These are phyloP conservation scores for Saccharomyces hybrid DNA, from an alignment of 1,139 yeast genomes.

Conservation along the genomic window DNA sequence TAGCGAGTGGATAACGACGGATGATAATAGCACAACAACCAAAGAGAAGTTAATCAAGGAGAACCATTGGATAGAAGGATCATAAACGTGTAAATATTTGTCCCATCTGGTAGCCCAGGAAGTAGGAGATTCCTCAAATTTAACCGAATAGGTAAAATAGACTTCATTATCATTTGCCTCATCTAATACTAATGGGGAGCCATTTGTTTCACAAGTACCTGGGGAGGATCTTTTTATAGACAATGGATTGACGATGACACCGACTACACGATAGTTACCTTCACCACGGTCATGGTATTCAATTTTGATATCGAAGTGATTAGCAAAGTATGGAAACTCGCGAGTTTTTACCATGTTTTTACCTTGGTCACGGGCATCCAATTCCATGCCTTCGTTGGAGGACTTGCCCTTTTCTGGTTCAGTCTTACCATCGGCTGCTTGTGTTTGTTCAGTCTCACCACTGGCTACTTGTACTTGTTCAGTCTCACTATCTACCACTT, in stretches of 20 bases:
- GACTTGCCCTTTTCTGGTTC: not conserved
- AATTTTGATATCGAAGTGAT: slow-evolving; percentile 70
- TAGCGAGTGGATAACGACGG: slow-evolving; percentile 73
- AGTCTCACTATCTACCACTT: slow-evolving; percentile 7
- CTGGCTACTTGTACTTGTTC: slow-evolving; percentile 8
- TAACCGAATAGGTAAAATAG: slow-evolving; percentile 54
- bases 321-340: slow-evolving; percentile 49
- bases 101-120: slow-evolving; percentile 99
- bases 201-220: slow-evolving; percentile 33
- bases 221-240: slow-evolving; percentile 47
- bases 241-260: slow-evolving; percentile 67
- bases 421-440: not conserved
- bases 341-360: slow-evolving; percentile 12
- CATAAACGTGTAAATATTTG: slow-evolving; percentile 82
- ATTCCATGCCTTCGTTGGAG: slow-evolving; percentile 10
- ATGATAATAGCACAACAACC: slow-evolving; percentile 68
- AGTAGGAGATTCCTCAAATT: slow-evolving; percentile 61
- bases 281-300: slow-evolving; percentile 75
- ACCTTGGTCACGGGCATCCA: slow-evolving; percentile 11
- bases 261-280: slow-evolving; percentile 77
- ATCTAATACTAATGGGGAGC: slow-evolving; percentile 39
- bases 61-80: slow-evolving; percentile 93
- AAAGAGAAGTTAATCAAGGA: slow-evolving; percentile 79
- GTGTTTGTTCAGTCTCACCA: slow-evolving; percentile 2
- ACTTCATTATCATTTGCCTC: slow-evolving; percentile 40